Evolutionary conservation across 768 basidiomycete genomes (phyloP).

Genomic region (Boletus reticuloceps): DNA sequence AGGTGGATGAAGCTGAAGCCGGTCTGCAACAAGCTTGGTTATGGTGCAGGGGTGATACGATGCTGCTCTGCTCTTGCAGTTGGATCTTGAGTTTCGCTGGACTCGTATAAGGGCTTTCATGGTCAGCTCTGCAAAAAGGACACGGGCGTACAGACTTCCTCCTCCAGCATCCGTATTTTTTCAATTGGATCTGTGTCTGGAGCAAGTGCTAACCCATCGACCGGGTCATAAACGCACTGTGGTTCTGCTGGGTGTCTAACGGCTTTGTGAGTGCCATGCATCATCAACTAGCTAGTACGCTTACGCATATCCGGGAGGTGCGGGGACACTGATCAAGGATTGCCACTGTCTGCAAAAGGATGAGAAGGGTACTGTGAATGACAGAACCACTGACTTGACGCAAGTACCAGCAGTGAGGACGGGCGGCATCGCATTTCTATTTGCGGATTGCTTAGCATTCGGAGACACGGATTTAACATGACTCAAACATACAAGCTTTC

Average conservation of each 20-base stretch:
- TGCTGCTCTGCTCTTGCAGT: conserved; percentile 53
- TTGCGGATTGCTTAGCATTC: conserved; percentile 8
- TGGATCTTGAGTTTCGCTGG: conserved; percentile 63
- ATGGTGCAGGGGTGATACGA: conserved; percentile 20
- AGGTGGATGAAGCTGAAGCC: conserved; percentile 23
- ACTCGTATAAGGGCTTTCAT: conserved; percentile 12
- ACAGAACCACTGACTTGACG: conserved; percentile 64
- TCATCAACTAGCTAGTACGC: conserved; percentile 21
- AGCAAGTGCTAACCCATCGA: conserved; percentile 75
- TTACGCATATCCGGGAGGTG: conserved; percentile 82
- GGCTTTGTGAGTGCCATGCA: conserved; percentile 7
- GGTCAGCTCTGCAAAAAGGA: neutral
- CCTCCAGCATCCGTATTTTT: conserved; percentile 74
- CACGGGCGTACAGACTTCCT: conserved; percentile 61
- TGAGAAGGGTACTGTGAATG: conserved; percentile 8
- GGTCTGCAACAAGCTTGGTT: conserved; percentile 18
- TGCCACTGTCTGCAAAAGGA: conserved; percentile 65
- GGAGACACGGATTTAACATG: neutral
- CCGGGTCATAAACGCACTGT: conserved; percentile 82
- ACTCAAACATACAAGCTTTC: conserved; percentile 65
- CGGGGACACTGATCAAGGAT: conserved; percentile 76
- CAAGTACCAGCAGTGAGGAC: conserved; percentile 86
- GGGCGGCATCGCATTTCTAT: conserved; percentile 86
- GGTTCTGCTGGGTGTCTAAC: conserved; percentile 80
- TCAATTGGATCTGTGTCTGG: conserved; percentile 78